Conservation (phyloP, 1,139 yeast genomes). For the Arxiozyma telluris region DNA sequence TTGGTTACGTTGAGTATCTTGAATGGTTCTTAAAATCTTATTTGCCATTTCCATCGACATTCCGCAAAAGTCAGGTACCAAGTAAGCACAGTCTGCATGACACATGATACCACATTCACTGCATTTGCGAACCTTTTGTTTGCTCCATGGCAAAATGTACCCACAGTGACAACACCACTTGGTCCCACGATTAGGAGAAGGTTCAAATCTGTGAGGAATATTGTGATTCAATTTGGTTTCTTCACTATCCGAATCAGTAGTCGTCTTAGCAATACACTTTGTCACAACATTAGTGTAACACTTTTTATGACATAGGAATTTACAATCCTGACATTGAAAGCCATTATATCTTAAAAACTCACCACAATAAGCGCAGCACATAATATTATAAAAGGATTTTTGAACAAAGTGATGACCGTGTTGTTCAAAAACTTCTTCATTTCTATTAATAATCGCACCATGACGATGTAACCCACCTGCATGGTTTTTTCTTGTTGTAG, state of each 20-base stretch:
- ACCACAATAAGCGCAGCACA: constrained; percentile 96
- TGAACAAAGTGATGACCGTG: constrained; percentile 97
- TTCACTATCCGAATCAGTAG: constrained; percentile 74
- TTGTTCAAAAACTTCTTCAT: constrained; percentile 90
- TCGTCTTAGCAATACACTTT: constrained; percentile 85
- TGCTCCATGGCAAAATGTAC: constrained; percentile 88
- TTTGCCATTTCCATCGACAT: constrained; percentile 98
- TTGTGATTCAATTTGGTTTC: constrained; percentile 91
- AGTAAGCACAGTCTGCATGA: constrained; percentile 83
- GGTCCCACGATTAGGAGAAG: constrained; percentile 84
- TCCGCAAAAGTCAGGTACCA: constrained; percentile 97
- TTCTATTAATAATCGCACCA: constrained; percentile 93
- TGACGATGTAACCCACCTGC: constrained; percentile 75
- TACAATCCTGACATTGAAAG: constrained; percentile 92
- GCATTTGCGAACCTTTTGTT: constrained; percentile 89
- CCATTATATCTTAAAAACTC: constrained; percentile 92
- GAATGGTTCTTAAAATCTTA: constrained; percentile 74
- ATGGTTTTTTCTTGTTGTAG: constrained; percentile 39
- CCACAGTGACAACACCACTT: constrained; percentile 99
- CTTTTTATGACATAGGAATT: constrained; percentile 86
- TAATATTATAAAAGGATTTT: constrained; percentile 88
- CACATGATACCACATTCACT: constrained; percentile 93
- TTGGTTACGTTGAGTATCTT: constrained; percentile 54
- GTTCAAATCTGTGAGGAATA: constrained; percentile 93
- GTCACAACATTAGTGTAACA: constrained; percentile 92